Evolutionary conservation across 2,329 filamentous ascomycete genomes (phyloP).

Genomic region (Neobulgaria alba): DNA sequence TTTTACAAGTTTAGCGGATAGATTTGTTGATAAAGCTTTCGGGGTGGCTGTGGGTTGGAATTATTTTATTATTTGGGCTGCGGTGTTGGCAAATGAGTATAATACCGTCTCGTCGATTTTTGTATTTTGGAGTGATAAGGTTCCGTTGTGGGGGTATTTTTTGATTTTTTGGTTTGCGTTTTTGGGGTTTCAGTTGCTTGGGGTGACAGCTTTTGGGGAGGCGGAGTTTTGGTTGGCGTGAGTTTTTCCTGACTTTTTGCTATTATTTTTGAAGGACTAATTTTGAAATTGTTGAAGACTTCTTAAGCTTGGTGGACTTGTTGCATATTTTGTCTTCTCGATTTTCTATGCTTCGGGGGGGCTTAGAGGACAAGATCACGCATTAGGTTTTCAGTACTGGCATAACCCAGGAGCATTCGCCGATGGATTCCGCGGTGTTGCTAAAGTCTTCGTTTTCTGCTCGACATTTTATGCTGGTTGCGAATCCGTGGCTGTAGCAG

Average conservation of each 20-base stretch:
- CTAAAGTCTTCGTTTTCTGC: conserved; percentile 60
- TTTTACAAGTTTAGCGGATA: too few relatives aligned
- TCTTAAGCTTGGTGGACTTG: conserved; percentile 60
- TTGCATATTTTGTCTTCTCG: conserved; percentile 66
- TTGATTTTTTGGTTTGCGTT: too few relatives aligned
- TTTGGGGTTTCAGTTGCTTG: too few relatives aligned
- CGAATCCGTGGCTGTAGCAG: conserved; percentile 48
- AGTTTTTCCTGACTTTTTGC: background rate
- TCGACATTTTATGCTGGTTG: conserved; percentile 65
- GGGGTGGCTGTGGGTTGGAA: too few relatives aligned
- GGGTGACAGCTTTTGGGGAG: too few relatives aligned
- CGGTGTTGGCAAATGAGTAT: too few relatives aligned
- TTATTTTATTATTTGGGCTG: too few relatives aligned
- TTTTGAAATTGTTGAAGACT: conserved; percentile 38
- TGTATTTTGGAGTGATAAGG: too few relatives aligned
- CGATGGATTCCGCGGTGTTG: conserved; percentile 58
- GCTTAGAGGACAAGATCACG: conserved; percentile 49
- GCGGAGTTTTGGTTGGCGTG: too few relatives aligned
- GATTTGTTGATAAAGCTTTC: too few relatives aligned
- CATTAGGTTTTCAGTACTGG: conserved; percentile 69
- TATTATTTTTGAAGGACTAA: background rate
- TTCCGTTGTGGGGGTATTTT: too few relatives aligned
- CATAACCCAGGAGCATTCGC: conserved; percentile 60
- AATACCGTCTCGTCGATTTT: too few relatives aligned
- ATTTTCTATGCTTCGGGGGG: conserved; percentile 64